These are phyloP conservation scores for Naegleria gruberi DNA, from an alignment of 208 protist species.

Conservation along the genomic window DNA sequence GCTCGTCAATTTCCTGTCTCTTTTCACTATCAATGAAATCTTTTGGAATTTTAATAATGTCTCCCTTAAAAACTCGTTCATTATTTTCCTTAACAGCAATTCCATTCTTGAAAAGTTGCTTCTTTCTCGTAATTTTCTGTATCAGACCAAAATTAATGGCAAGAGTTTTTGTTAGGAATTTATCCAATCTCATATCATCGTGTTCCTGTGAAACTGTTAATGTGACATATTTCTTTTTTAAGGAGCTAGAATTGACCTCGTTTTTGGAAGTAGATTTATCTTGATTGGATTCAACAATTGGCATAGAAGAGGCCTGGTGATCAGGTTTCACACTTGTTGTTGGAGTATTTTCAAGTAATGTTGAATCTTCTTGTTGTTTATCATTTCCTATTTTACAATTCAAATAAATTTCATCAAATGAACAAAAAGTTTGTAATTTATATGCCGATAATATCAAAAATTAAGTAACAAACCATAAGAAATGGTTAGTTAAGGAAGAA, in stretches of 20 bases:
- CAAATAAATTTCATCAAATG: too few relatives aligned
- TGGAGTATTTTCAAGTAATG: too few relatives aligned
- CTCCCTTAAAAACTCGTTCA: neutral
- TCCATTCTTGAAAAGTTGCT: neutral
- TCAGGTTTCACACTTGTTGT: too few relatives aligned
- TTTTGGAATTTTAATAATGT: neutral
- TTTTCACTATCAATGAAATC: neutral
- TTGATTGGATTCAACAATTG: too few relatives aligned
- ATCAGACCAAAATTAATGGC: neutral
- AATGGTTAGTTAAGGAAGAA: neutral
- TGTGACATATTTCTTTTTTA: neutral
- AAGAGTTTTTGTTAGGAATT: neutral
- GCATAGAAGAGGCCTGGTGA: too few relatives aligned
- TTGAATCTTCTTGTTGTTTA: too few relatives aligned
- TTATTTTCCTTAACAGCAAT: neutral
- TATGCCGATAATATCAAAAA: neutral
- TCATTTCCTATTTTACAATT: too few relatives aligned
- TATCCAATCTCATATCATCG: neutral
- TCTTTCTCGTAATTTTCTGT: conserved; percentile 1
- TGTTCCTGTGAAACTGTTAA: neutral
- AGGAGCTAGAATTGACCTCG: too few relatives aligned
- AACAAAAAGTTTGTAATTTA: too few relatives aligned
- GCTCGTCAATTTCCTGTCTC: neutral
- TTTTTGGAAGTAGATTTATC: too few relatives aligned
- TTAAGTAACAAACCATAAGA: neutral